Evolutionary conservation across 1,284 basidiomycete species (phyloP).

Genomic region (Pseudozyma sp.): DNA sequence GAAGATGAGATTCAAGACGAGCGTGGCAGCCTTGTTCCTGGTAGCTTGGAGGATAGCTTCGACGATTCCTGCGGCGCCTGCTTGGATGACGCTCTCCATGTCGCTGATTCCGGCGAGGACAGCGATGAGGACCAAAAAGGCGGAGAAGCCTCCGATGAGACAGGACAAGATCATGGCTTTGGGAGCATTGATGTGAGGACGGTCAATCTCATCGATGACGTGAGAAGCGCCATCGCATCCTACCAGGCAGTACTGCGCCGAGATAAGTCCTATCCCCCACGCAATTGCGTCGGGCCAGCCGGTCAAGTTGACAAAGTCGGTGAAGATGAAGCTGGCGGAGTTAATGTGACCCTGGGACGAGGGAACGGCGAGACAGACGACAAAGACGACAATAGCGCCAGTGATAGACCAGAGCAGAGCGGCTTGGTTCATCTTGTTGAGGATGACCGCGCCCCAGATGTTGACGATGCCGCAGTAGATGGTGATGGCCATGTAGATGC

Average conservation of each 20-base stretch:
- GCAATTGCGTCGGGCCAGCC: slow-evolving; percentile 50
- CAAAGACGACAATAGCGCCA: slow-evolving; percentile 34
- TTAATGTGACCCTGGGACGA: slow-evolving; percentile 18
- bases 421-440: slow-evolving; percentile 36
- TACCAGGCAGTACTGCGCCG: slow-evolving; percentile 47
- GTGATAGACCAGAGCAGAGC: slow-evolving; percentile 32
- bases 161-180: slow-evolving; percentile 49
- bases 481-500: slow-evolving; percentile 32
- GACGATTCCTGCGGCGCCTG: slow-evolving; percentile 29
- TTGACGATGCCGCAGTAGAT: slow-evolving; percentile 38
- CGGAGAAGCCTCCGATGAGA: slow-evolving; percentile 32
- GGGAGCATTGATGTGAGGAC: slow-evolving; percentile 42
- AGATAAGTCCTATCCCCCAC: slow-evolving; percentile 48
- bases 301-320: slow-evolving; percentile 42
- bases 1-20: slow-evolving; percentile 23
- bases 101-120: slow-evolving; percentile 32
- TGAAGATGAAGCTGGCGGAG: slow-evolving; percentile 42
- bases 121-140: slow-evolving; percentile 42
- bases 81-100: slow-evolving; percentile 31
- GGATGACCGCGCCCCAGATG: slow-evolving; percentile 33
- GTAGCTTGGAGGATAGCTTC: slow-evolving; percentile 33
- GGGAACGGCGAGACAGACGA: slow-evolving; percentile 35
- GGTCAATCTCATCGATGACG: slow-evolving; percentile 47
- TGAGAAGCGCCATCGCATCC: slow-evolving; percentile 47
- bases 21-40: slow-evolving; percentile 19